Conservation (phyloP, 2,329 filamentous ascomycete genomes). For the Colletotrichum eremochloae region DNA sequence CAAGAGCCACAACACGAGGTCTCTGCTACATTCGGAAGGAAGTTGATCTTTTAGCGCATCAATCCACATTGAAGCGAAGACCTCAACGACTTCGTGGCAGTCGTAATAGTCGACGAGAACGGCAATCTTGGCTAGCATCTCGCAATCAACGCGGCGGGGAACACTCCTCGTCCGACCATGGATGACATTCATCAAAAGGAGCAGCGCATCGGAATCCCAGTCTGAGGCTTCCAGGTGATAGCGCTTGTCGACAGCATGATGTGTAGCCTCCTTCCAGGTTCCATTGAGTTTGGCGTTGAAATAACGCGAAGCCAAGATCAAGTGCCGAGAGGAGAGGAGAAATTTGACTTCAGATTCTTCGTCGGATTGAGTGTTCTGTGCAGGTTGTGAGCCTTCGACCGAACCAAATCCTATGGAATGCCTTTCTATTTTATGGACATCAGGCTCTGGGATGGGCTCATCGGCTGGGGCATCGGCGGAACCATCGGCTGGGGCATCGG, state of each 20-base stretch:
- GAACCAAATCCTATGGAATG: background rate
- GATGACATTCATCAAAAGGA: conserved; percentile 48
- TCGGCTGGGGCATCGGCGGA: no score
- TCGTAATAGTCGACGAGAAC: conserved; percentile 50
- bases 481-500: no score
- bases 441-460: no score
- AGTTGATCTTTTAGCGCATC: background rate
- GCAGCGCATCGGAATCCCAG: conserved; percentile 49
- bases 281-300: conserved; percentile 36
- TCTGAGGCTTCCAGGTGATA: conserved; percentile 31
- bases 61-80: conserved; percentile 42
- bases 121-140: conserved; percentile 47
- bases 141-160: conserved; percentile 42
- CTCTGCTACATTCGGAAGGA: conserved; percentile 17
- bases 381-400: background rate
- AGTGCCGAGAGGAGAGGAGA: conserved; percentile 42
- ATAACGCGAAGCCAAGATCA: conserved; percentile 40
- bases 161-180: conserved; percentile 47
- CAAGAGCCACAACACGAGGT: conserved; percentile 33
- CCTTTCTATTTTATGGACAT: no score
- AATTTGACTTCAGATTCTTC: background rate
- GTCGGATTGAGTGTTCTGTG: no score
- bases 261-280: conserved; percentile 37
- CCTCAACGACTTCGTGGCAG: conserved; percentile 46
- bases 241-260: background rate